phyloP scores from a whole-genome alignment of 1,139 yeast species.

The Candida freyschussii region DNA sequence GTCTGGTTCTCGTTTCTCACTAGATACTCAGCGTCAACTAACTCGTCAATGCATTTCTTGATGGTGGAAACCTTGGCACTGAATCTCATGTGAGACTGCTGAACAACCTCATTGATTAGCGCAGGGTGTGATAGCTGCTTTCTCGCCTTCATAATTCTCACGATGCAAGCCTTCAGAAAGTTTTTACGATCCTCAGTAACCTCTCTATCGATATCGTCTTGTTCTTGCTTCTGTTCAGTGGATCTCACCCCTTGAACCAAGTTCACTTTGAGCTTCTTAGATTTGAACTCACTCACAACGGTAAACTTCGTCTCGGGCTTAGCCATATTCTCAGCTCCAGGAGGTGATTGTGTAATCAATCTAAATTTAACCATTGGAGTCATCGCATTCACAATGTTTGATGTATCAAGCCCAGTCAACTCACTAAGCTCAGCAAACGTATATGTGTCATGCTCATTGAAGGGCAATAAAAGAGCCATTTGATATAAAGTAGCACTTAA shows the following conservation, averaged over 20 bases:
- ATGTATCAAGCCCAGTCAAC: slow-evolving; percentile 62
- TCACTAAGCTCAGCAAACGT: slow-evolving; percentile 59
- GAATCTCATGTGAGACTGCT: slow-evolving; percentile 81
- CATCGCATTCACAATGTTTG: slow-evolving; percentile 69
- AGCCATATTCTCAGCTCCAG: slow-evolving; percentile 44
- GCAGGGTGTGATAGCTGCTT: slow-evolving; percentile 74
- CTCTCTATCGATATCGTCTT: slow-evolving; percentile 78
- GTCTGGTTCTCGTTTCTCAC: slow-evolving; percentile 72
- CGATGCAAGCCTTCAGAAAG: slow-evolving; percentile 88
- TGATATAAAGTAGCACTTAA: slow-evolving; percentile 84
- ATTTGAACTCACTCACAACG: slow-evolving; percentile 76
- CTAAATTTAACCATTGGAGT: slow-evolving; percentile 76
- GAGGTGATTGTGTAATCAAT: slow-evolving; percentile 61
- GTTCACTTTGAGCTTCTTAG: slow-evolving; percentile 79
- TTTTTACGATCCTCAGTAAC: slow-evolving; percentile 84
- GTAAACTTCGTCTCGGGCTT: slow-evolving; percentile 60
- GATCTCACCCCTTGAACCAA: slow-evolving; percentile 76
- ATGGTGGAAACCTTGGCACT: slow-evolving; percentile 82
- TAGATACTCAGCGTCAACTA: slow-evolving; percentile 83
- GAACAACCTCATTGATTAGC: slow-evolving; percentile 82
- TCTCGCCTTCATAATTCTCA: slow-evolving; percentile 93
- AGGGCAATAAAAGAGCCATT: slow-evolving; percentile 78
- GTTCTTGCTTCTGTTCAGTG: slow-evolving; percentile 64
- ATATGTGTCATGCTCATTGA: slow-evolving; percentile 58
- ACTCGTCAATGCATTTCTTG: slow-evolving; percentile 77